Conservation (phyloP, 225 moss, liverwort and hornwort genomes). For the Pseudisothecium myosuroides region DNA sequence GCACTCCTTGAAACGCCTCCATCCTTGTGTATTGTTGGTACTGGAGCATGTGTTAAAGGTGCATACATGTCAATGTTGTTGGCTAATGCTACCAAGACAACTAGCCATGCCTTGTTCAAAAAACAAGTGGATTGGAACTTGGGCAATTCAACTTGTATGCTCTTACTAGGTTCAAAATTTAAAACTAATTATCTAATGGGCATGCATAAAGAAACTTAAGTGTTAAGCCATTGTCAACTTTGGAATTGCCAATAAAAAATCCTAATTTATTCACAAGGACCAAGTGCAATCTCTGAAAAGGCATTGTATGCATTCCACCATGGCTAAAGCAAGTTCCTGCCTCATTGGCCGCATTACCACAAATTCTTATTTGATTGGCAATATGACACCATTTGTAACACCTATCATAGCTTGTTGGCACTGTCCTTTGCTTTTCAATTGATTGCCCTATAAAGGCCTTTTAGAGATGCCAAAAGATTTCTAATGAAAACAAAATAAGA, state of each 20-base stretch:
- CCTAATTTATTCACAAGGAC: not conserved
- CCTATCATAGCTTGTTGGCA: not conserved
- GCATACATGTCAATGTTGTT: not conserved
- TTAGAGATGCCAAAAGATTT: fast-evolving
- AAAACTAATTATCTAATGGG: not conserved
- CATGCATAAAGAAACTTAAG: not conserved
- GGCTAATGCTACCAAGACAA: not conserved
- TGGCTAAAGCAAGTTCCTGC: not conserved
- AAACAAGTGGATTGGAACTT: fast-evolving
- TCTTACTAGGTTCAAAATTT: not conserved
- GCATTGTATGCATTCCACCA: not conserved
- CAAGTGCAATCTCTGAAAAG: not conserved
- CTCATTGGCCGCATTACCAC: not conserved
- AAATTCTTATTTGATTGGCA: not conserved
- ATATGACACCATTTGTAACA: not conserved
- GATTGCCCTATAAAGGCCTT: fast-evolving
- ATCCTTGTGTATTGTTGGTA: too few species aligned
- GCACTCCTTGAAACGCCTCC: too few species aligned
- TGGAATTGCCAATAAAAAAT: not conserved
- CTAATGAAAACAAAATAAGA: not conserved
- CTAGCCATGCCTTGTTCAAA: not conserved
- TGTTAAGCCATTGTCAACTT: not conserved
- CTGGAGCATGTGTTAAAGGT: too few species aligned
- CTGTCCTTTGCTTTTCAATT: fast-evolving
- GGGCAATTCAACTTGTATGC: fast-evolving